phyloP scores from a whole-genome alignment of 2,329 filamentous ascomycete genomes.

The Aspergillus japonicus region DNA sequence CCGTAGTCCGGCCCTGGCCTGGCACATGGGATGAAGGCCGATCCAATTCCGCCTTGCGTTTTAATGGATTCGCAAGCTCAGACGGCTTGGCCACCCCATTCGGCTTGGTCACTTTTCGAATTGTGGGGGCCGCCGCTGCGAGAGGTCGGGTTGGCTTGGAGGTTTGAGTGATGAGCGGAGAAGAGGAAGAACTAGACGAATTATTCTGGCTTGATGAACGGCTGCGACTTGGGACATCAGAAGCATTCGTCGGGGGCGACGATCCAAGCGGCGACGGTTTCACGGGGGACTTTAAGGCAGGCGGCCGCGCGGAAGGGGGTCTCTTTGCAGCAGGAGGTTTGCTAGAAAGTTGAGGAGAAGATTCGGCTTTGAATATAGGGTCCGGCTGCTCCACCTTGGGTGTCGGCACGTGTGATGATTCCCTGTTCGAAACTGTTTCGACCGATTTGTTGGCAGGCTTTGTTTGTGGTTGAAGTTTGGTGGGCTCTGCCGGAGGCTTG shows the following conservation, averaged over 20 bases:
- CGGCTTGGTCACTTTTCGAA: conserved; percentile 24
- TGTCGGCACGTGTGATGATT: conserved; percentile 22
- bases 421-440: conserved; percentile 20
- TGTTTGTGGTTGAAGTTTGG: conserved; percentile 21
- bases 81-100: conserved; percentile 32
- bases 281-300: conserved; percentile 52
- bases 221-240: conserved; percentile 52
- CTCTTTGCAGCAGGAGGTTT: conserved; percentile 39
- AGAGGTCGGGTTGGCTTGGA: conserved; percentile 29
- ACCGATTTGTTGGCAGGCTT: conserved; percentile 19
- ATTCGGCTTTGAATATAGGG: conserved; percentile 25
- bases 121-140: conserved; percentile 17
- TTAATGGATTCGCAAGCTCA: conserved; percentile 34
- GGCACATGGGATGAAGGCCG: conserved; percentile 22
- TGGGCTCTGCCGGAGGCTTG: conserved; percentile 18
- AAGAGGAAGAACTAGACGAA: conserved; percentile 48
- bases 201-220: conserved; percentile 43
- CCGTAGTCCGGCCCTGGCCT: conserved; percentile 29
- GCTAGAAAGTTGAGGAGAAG: conserved; percentile 20
- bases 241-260: conserved; percentile 61
- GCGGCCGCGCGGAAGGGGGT: conserved; percentile 37
- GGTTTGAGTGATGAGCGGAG: conserved; percentile 44
- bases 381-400: conserved; percentile 28
- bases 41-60: conserved; percentile 43
- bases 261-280: conserved; percentile 63